A percentile compares a stretch with the other conserved stretches of the same genome.
phyloP scores from a whole-genome alignment of 108 stramenopile genomes.

The Cylindrotheca closterium region DNA sequence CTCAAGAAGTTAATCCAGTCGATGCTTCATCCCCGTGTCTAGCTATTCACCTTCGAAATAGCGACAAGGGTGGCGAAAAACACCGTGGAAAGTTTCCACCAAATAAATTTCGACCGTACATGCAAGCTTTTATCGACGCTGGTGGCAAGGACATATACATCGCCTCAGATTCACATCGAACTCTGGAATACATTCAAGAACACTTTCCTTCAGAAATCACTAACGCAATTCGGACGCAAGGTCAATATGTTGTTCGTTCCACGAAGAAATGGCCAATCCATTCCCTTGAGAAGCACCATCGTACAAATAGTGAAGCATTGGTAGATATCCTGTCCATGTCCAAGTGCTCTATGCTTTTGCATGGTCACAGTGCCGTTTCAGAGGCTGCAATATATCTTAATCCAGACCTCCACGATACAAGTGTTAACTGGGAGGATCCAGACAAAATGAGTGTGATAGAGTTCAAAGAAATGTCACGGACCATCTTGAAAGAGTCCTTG shows the following conservation, averaged over 20 bases:
- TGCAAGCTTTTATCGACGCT: slow-evolving; percentile 30
- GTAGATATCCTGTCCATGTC: slow-evolving; percentile 43
- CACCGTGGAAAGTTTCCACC: slow-evolving; percentile 17
- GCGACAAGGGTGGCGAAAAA: slow-evolving; percentile 39
- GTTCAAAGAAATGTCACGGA: slow-evolving; percentile 15
- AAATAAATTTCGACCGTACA: slow-evolving; percentile 23
- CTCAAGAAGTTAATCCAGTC: slow-evolving; percentile 24
- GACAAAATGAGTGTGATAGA: slow-evolving; percentile 12
- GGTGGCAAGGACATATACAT: slow-evolving; percentile 35
- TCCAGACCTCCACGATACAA: slow-evolving; percentile 25
- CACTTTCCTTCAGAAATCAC: slow-evolving; percentile 6
- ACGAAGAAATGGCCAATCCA: slow-evolving; percentile 41
- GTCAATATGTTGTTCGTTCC: slow-evolving; percentile 34
- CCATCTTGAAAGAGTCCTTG: slow-evolving; percentile 12
- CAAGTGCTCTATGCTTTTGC: slow-evolving; percentile 38
- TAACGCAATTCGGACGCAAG: slow-evolving; percentile 26
- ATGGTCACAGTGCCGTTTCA: slow-evolving; percentile 32
- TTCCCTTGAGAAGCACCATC: slow-evolving; percentile 33
- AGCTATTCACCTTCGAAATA: slow-evolving; percentile 33
- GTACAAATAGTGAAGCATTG: slow-evolving; percentile 40
- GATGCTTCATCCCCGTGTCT: slow-evolving; percentile 20
- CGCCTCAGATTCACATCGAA: slow-evolving; percentile 32
- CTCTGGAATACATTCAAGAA: slow-evolving; percentile 19
- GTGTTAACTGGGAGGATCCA: slow-evolving; percentile 41
- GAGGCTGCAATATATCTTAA: slow-evolving; percentile 52